Percentiles rank a stretch among this genome's conserved stretches.
phyloP scores from a whole-genome alignment of 257 asterid species.

The Misopates orontium region DNA sequence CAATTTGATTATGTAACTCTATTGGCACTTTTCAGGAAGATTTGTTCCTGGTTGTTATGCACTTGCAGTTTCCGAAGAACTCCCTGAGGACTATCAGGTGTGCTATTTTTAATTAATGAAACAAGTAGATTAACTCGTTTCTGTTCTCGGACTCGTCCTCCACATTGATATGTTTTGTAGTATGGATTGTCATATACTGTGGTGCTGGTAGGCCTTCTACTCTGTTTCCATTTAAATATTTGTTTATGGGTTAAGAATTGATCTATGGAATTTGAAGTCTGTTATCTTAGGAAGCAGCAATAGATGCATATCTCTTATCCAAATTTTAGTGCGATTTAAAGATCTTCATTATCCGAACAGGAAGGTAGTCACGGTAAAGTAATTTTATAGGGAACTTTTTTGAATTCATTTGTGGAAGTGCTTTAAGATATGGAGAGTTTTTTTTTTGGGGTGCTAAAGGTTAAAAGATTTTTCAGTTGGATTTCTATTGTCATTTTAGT shows the following conservation, averaged over 20 bases:
- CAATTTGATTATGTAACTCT: slow-evolving; percentile 16
- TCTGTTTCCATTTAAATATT: background rate
- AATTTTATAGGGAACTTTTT: too few relatives aligned
- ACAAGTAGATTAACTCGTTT: background rate
- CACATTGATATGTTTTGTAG: background rate
- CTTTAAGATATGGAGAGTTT: too few relatives aligned
- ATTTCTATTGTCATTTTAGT: too few relatives aligned
- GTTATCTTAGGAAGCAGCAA: slow-evolving; percentile 3
- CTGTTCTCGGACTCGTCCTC: background rate
- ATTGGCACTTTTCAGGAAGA: slow-evolving; percentile 51
- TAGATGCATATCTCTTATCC: background rate
- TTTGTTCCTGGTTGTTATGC: slow-evolving; percentile 92
- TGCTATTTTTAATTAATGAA: background rate
- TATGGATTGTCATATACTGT: background rate
- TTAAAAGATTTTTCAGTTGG: too few relatives aligned
- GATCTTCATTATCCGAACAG: background rate
- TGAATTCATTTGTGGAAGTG: too few relatives aligned
- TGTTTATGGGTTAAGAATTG: background rate
- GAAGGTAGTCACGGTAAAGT: background rate
- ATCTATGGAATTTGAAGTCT: background rate
- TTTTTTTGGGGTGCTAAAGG: too few relatives aligned
- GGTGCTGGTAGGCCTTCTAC: background rate
- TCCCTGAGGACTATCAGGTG: slow-evolving; percentile 72
- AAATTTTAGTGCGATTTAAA: background rate
- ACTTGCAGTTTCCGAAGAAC: slow-evolving; percentile 86